Percentiles rank a stretch among this genome's conserved stretches.
Conservation (phyloP, 2,329 filamentous ascomycete species). For the Cadophora gregata region DNA sequence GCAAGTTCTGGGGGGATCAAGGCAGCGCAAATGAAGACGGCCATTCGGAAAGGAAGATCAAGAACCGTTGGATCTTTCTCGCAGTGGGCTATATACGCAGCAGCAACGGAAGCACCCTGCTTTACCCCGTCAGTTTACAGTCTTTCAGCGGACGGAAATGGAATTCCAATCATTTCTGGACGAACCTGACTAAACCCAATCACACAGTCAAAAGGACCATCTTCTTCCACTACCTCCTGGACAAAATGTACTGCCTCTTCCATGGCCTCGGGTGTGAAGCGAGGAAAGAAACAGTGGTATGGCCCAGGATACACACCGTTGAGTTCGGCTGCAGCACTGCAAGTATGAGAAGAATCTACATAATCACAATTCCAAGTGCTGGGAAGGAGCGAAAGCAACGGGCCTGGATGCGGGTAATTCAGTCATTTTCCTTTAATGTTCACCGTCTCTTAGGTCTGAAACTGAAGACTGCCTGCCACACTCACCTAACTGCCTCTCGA, state of each 20-base stretch:
- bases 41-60: background rate
- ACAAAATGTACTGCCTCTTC: background rate
- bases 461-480: no score
- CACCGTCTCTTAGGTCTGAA: no score
- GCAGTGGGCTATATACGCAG: background rate
- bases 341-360: no score
- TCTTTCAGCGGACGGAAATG: background rate
- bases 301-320: no score
- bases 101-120: no score
- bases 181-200: background rate
- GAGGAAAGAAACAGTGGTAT: background rate
- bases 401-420: no score
- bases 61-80: background rate
- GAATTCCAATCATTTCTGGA: background rate
- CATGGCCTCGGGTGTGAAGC: background rate
- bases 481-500: no score
- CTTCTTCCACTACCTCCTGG: background rate
- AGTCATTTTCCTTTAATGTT: no score
- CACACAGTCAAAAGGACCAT: background rate
- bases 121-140: background rate
- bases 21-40: background rate
- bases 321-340: no score
- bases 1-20: background rate
- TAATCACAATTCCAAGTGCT: no score
- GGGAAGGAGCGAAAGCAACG: no score